Evolutionary conservation across 495 filamentous ascomycete species (phyloP).

Genomic region (Cercophora scortea): DNA sequence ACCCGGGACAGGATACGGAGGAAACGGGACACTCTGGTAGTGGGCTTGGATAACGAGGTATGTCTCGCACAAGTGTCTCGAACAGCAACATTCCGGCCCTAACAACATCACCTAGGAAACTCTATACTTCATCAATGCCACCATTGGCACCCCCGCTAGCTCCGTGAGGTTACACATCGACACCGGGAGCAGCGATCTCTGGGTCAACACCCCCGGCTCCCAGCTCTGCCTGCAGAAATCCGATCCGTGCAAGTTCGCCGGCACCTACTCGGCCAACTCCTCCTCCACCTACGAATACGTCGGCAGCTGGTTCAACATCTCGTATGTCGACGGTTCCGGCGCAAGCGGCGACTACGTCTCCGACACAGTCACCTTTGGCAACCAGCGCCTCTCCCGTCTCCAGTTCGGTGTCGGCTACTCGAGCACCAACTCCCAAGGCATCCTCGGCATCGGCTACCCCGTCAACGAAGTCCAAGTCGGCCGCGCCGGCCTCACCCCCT

Average conservation of each 20-base stretch:
- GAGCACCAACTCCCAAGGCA: constrained; percentile 65
- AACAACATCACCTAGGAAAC: constrained; percentile 33
- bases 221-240: constrained; percentile 41
- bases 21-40: constrained; percentile 33
- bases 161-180: constrained; percentile 62
- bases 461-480: constrained; percentile 74
- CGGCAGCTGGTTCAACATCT: constrained; percentile 77
- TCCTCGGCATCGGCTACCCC: constrained; percentile 86
- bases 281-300: constrained; percentile 80
- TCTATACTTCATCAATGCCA: constrained; percentile 65
- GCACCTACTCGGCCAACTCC: constrained; percentile 62
- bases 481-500: constrained; percentile 48
- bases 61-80: not conserved
- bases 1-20: constrained; percentile 33
- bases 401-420: constrained; percentile 84
- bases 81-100: no score
- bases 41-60: constrained; percentile 43
- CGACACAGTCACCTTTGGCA: constrained; percentile 67
- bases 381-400: constrained; percentile 49
- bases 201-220: constrained; percentile 68
- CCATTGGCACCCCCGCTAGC: constrained; percentile 63
- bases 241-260: constrained; percentile 48
- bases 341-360: constrained; percentile 77
- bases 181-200: constrained; percentile 85
- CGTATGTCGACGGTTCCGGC: constrained; percentile 80